A percentile compares a stretch with the other conserved stretches of the same genome.
Conservation (phyloP, 805 yeast species). For the Kodamaea fukazawae region DNA sequence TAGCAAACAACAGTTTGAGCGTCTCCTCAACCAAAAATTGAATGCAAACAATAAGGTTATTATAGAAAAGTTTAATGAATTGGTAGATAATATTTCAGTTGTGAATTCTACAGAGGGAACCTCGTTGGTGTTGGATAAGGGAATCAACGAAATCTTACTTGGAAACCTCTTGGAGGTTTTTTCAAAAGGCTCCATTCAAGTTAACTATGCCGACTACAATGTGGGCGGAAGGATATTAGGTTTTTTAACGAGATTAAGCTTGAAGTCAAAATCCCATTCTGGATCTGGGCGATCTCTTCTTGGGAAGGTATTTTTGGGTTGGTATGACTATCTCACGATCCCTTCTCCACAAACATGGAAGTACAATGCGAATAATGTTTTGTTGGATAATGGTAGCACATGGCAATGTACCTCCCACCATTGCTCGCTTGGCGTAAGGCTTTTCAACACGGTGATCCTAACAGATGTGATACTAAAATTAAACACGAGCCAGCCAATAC, state of each 20-base stretch:
- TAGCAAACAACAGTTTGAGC: slow-evolving; percentile 22
- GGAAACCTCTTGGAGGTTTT: slow-evolving; percentile 30
- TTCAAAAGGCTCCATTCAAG: slow-evolving; percentile 32
- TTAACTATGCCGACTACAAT: slow-evolving; percentile 40
- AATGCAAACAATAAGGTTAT: slow-evolving; percentile 23
- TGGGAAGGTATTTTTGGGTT: slow-evolving; percentile 34
- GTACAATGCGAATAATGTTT: slow-evolving; percentile 38
- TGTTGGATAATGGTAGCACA: slow-evolving; percentile 30
- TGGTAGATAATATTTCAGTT: slow-evolving; percentile 25
- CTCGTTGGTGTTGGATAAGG: slow-evolving; percentile 5
- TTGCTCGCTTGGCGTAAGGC: slow-evolving; percentile 37
- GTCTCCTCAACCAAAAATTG: slow-evolving; percentile 19
- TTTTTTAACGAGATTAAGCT: slow-evolving; percentile 26
- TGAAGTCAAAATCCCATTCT: slow-evolving; percentile 16
- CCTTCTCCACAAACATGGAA: slow-evolving; percentile 25
- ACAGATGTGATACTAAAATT: slow-evolving; percentile 33
- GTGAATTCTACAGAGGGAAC: slow-evolving; percentile 9
- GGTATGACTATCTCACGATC: slow-evolving; percentile 34
- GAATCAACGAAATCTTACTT: slow-evolving; percentile 22
- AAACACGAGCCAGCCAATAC: not conserved
- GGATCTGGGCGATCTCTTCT: slow-evolving; percentile 15
- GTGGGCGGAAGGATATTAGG: slow-evolving; percentile 41
- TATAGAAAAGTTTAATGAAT: slow-evolving; percentile 21
- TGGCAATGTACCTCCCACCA: slow-evolving; percentile 33
- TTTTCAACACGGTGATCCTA: slow-evolving; percentile 30